phyloP scores from a whole-genome alignment of 2,329 filamentous ascomycete genomes.

The Pestalotiopsis sp. region DNA sequence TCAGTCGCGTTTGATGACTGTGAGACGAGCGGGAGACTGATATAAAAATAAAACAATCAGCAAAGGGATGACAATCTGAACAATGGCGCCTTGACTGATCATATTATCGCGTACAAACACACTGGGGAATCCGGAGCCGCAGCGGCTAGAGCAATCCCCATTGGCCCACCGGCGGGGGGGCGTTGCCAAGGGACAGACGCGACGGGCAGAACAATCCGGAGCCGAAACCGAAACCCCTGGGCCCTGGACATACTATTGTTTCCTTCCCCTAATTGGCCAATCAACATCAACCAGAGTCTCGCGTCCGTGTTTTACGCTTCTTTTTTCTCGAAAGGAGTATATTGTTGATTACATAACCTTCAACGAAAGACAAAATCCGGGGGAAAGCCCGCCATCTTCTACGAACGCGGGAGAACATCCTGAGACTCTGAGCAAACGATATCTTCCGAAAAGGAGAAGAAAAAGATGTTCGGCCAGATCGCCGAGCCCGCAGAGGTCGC shows the following conservation, averaged over 20 bases:
- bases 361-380: no score
- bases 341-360: background rate
- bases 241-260: background rate
- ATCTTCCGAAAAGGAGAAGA: no score
- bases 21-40: background rate
- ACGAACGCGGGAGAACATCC: no score
- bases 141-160: background rate
- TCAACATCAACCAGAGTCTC: background rate
- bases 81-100: background rate
- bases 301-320: background rate
- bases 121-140: background rate
- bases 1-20: background rate
- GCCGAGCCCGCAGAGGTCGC: slow-evolving; percentile 17
- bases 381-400: no score
- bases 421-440: no score
- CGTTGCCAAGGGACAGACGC: background rate
- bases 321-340: background rate
- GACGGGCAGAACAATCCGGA: background rate
- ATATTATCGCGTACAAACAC: background rate
- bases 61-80: background rate
- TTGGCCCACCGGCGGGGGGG: background rate
- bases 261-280: background rate
- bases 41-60: background rate
- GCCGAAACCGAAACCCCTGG: background rate
- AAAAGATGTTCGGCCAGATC: background rate